Base-by-base conservation (phyloP, 1,284 basidiomycete species). In the Leucoagaricus sp. region DNA sequence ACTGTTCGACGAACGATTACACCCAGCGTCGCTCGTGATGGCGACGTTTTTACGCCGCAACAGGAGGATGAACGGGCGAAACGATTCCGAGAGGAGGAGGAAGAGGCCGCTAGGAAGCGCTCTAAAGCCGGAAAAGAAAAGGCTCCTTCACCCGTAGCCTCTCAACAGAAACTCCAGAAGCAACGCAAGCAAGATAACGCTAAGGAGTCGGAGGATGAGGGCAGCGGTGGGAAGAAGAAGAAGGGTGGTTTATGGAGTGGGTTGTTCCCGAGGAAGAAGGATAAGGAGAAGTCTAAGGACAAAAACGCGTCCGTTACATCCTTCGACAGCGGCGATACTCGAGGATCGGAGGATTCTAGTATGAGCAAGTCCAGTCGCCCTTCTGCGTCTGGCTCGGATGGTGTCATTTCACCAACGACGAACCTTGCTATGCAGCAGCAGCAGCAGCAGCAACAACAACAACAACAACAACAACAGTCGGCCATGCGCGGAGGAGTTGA, bases 1-100 rank as follows among this genome's bases (percentile, higher is more conserved):
- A 92, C 91, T 2, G 79, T 81, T 55, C 87, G 91, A 62, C 76
- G 93, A 56, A 87, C 86, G 1, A 86, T 83, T 49, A 94, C 92
- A 0, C 93, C 93, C 1, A 75, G 81, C 1, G 85, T 94, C 36
- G 89, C 86, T 12, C 82, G 85, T 8, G 83, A 83, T 17, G 69
- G 74, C 4, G 77, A 78, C 19, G 68, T 68, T 1, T 29, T 26
- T 13, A 63, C 51, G 53, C 79, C 67, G 41, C 81, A 69, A 49
- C 76, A 61, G 26, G 69, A 75, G 26, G 82, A 87, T 36, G 83
- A 86, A 29, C 80, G 85, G 26, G 72, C 75, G 49, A 86, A 87
- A 65, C 78, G 83, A 41, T 67, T 74, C 4, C 75, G 85, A 19
- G 26, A 48, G 12, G 87, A 89, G 51, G 85, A 85, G 51, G 76